Base-by-base conservation (phyloP, 2,329 filamentous ascomycete species). In the Albophoma yamanashiensis region DNA sequence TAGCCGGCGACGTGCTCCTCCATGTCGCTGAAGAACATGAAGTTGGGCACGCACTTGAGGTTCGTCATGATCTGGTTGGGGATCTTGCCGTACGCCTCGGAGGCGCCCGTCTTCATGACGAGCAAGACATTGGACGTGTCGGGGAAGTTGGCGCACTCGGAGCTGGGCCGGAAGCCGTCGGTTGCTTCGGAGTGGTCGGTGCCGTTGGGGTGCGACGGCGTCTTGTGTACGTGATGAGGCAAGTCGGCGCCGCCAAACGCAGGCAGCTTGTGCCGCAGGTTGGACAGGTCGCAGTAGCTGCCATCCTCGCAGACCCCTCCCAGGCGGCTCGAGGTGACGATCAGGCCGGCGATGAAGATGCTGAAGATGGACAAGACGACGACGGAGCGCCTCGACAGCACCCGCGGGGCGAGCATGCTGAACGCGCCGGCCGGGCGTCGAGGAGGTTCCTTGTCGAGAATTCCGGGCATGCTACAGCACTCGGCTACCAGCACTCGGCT, bases 11-110 rank as follows among this genome's bases (percentile, higher is more conserved):
- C 73, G 11, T 70, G 70, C 65, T 81, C 76, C 34, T 76, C 74
- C 60, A 85, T 73, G 63, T 88, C 84, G 45, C 80, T 81, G 69
- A 84, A 89, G 66, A 86, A 73, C 58, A 84, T 74, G 59, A 78
- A 80, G 57, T 83, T 75, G 56, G 74, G 71, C 11, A 79, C 65
- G 63, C 82, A 84, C 57, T 74, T 75, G 12, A 83, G 73, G 0
- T 75, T 75, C 7, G 82, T 83, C 65, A 82, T 71, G 27, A 84
- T 72, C 64, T 84, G 82, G 4, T 78, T 81, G 2, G 82, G 80
- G 2, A 85, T 68, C 55, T 77, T 79, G 38, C 76, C 72, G 61
- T 76, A 81, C 22, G 79, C 70, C 66, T 84, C 81, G 45, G 79
- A 81, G 2, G 82, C 81, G 42, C 82, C 82, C 4, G 82, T 85